Evolutionary conservation across 2,329 filamentous ascomycete genomes (phyloP).

Genomic region (Neoscytalidium dimidiatum): DNA sequence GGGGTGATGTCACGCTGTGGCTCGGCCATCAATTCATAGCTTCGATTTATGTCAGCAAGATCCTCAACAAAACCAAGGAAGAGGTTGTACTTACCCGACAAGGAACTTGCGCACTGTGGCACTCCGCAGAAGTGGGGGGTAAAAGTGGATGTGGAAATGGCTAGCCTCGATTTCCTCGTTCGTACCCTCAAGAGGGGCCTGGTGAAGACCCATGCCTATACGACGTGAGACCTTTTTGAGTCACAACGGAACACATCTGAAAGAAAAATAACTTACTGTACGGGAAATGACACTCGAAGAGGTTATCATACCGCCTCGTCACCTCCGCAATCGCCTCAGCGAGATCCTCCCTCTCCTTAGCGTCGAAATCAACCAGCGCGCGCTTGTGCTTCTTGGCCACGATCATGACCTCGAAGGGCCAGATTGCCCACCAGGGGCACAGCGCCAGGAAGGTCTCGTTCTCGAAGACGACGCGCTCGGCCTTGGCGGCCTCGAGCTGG

Average conservation of each 20-base stretch:
- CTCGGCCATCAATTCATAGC: conserved; percentile 92
- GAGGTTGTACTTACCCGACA: conserved; percentile 63
- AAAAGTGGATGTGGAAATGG: conserved; percentile 97
- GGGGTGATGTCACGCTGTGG: conserved; percentile 98
- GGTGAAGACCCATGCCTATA: conserved; percentile 85
- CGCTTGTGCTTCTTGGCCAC: conserved; percentile 82
- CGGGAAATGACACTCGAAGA: conserved; percentile 95
- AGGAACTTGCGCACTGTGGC: conserved; percentile 95
- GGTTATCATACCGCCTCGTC: conserved; percentile 89
- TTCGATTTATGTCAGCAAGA: conserved; percentile 24
- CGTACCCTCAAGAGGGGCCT: conserved; percentile 82
- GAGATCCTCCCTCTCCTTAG: conserved; percentile 69
- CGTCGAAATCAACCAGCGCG: conserved; percentile 77
- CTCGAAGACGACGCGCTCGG: conserved; percentile 84
- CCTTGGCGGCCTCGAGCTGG: conserved; percentile 75
- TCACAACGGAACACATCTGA: neutral
- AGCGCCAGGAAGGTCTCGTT: conserved; percentile 84
- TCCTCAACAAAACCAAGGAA: neutral
- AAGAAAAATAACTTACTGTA: conserved; percentile 66
- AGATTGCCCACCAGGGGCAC: conserved; percentile 96
- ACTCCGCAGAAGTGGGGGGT: conserved; percentile 87
- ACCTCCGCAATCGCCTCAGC: conserved; percentile 86
- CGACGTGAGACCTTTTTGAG: neutral
- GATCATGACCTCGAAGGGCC: conserved; percentile 95
- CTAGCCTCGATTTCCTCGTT: conserved; percentile 80